Base-by-base conservation (phyloP, 805 yeast genomes). In the Lipomyces yamanashiensis region DNA sequence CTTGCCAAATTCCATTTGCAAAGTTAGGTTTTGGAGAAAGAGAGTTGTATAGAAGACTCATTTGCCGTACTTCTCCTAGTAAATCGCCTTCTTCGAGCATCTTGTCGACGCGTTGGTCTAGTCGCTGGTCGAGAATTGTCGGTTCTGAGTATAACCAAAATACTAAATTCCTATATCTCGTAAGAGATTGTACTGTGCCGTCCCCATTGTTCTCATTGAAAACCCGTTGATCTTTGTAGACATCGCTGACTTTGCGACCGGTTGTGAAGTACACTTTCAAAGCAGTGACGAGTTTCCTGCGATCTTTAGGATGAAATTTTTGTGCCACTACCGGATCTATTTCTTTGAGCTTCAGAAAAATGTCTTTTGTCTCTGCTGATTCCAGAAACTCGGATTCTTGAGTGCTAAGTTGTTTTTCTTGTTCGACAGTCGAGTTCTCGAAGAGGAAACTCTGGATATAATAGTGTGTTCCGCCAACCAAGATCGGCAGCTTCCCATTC, bases 401-500 rank as follows among this genome's bases (percentile, higher is more conserved):
- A 1, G 69, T 54, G 7, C 57, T 59, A 10, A 67, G 59, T 19
- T 50, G 44, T 34, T 66, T 48, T 17, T 48, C 50, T 13, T 28
- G 55, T 13, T 48, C 82, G 7, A 88, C 81, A 0, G 89, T 86
- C 62, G 85, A 85, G 71, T 91, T 90, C 45, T 83, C 80, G 73
- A 92, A 90, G 8, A 90, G 73, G 7, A 93, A 74, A 8, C 89
- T 85, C 75, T 90, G 97, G 43, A 91, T 78, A 73, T 95, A 95
- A 74, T 95, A 95, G 73, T 92, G 98, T 0, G 99, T 95, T 0
- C 99, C 99, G 5, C 99, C 99, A 1, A 95, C 95, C 0, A 95
- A 74, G 2, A 95, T 89, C 0, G 99, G 98, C 0, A 88, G 70
- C 71, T 91, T 92, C 0, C 89, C 89, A 21, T 88, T 73, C 0